phyloP scores from a whole-genome alignment of 2,329 filamentous ascomycete genomes.

The Apiospora sp. region DNA sequence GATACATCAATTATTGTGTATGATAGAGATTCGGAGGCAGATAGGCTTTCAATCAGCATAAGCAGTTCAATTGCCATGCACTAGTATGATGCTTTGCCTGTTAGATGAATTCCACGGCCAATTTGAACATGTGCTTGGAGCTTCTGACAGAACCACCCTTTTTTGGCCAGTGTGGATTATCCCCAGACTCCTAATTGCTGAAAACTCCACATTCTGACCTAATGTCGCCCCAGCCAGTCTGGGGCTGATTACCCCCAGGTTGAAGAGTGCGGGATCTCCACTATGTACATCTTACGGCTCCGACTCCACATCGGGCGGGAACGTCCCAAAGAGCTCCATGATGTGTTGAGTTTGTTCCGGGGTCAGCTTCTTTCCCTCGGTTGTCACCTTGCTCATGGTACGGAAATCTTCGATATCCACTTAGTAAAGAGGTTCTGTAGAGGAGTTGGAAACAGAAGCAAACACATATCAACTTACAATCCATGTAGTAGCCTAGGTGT shows the following conservation, averaged over 20 bases:
- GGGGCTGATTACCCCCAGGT: neutral
- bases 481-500: slow-evolving; percentile 45
- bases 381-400: slow-evolving; percentile 42
- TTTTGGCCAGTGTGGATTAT: neutral
- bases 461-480: slow-evolving; percentile 40
- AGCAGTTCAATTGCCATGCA: neutral
- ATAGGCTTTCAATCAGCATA: neutral
- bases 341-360: slow-evolving; percentile 41
- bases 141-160: neutral
- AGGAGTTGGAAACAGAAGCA: neutral
- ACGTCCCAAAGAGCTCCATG: slow-evolving; percentile 48
- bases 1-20: neutral
- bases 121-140: neutral
- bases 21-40: neutral
- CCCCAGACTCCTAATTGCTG: neutral
- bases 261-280: neutral
- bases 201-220: slow-evolving; percentile 1
- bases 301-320: slow-evolving; percentile 45
- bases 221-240: neutral
- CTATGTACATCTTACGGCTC: slow-evolving; percentile 36
- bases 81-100: neutral
- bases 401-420: slow-evolving; percentile 41
- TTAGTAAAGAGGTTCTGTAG: neutral
- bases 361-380: slow-evolving; percentile 38
- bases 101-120: neutral